Conservation (phyloP, 1,139 yeast species). For the Suhomyces panamericanus region DNA sequence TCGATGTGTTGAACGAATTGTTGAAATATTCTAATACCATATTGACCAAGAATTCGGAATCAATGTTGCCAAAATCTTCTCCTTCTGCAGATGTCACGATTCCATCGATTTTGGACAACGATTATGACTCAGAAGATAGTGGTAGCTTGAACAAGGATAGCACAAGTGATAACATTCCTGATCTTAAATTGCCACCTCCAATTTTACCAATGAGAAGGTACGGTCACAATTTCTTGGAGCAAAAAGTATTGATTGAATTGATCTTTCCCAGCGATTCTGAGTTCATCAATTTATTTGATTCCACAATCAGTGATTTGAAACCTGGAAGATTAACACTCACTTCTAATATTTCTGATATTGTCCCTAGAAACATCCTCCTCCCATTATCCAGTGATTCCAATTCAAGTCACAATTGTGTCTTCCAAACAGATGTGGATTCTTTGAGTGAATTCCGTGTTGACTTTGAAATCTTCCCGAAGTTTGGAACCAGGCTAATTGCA, state of each 20-base stretch:
- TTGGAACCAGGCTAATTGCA: slow-evolving; percentile 90
- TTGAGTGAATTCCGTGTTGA: slow-evolving; percentile 68
- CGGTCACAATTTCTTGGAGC: slow-evolving; percentile 93
- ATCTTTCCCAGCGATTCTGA: slow-evolving; percentile 57
- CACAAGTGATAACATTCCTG: slow-evolving; percentile 78
- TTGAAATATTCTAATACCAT: slow-evolving; percentile 29
- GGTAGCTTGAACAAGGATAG: slow-evolving; percentile 28
- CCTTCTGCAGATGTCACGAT: slow-evolving; percentile 5
- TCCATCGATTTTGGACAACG: slow-evolving; percentile 24
- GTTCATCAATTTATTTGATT: slow-evolving; percentile 54
- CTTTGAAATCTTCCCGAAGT: slow-evolving; percentile 90
- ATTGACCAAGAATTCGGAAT: slow-evolving; percentile 9
- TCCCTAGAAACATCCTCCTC: slow-evolving; percentile 80
- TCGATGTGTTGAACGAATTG: slow-evolving; percentile 71
- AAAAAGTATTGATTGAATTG: slow-evolving; percentile 79
- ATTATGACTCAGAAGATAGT: slow-evolving; percentile 43
- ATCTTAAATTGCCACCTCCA: slow-evolving; percentile 91
- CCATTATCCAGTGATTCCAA: slow-evolving; percentile 77
- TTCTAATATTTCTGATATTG: slow-evolving; percentile 66
- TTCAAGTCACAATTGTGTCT: slow-evolving; percentile 56
- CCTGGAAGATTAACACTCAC: slow-evolving; percentile 72
- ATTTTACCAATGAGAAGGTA: slow-evolving; percentile 88
- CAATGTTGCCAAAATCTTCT: slow-evolving; percentile 2
- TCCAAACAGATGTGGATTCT: slow-evolving; percentile 81
- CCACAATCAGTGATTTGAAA: slow-evolving; percentile 41